These are phyloP conservation scores for Ceratobasidium sp. DNA, from an alignment of 1,284 basidiomycete genomes.

Conservation along the genomic window DNA sequence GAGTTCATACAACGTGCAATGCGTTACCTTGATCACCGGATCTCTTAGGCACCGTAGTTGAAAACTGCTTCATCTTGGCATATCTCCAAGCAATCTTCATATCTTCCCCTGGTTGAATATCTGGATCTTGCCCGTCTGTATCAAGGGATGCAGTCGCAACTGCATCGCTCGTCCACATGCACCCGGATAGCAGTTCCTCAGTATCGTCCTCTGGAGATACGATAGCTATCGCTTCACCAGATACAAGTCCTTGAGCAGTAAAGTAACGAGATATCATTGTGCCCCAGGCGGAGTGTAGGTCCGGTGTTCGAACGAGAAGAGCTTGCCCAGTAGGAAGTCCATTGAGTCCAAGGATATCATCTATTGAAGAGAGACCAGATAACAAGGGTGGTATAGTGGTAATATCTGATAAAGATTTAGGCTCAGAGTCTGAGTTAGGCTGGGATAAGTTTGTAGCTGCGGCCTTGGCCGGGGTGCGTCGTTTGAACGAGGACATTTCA, in stretches of 20 bases:
- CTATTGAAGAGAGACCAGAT: slow-evolving; percentile 87
- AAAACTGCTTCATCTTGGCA: slow-evolving; percentile 86
- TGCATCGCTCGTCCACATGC: slow-evolving; percentile 70
- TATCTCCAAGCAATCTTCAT: slow-evolving; percentile 96
- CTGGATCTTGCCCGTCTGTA: slow-evolving; percentile 46
- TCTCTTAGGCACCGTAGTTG: slow-evolving; percentile 69
- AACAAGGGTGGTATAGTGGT: slow-evolving; percentile 10
- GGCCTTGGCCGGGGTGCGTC: slow-evolving; percentile 12
- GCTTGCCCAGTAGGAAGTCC: slow-evolving; percentile 86
- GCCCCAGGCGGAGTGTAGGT: slow-evolving; percentile 83
- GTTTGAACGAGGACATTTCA: slow-evolving; percentile 37
- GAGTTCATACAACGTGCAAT: neutral
- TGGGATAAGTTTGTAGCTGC: neutral
- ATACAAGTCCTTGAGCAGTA: slow-evolving; percentile 81
- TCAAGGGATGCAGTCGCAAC: slow-evolving; percentile 25
- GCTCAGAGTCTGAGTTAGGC: neutral
- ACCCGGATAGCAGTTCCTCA: slow-evolving; percentile 63
- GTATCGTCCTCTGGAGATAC: slow-evolving; percentile 62
- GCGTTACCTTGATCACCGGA: slow-evolving; percentile 40
- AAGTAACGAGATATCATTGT: slow-evolving; percentile 88
- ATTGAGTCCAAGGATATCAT: slow-evolving; percentile 88
- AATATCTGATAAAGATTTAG: neutral
- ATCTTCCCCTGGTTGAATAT: slow-evolving; percentile 54
- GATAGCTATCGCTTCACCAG: slow-evolving; percentile 70
- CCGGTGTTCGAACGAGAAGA: slow-evolving; percentile 75